Conservation (phyloP, 164 flowering plant species). For the Platanus orientalis region DNA sequence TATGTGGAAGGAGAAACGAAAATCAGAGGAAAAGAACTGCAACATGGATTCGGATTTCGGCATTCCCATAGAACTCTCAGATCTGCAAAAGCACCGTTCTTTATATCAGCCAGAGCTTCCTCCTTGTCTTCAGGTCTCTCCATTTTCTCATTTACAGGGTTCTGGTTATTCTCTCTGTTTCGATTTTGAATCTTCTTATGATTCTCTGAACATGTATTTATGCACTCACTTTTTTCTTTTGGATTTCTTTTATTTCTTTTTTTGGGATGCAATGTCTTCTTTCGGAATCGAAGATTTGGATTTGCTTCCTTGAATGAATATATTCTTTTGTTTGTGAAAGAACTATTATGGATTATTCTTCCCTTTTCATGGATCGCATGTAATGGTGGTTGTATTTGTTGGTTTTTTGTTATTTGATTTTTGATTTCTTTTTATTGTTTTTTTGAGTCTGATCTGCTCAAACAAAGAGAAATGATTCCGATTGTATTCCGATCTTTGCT, state of each 20-base stretch:
- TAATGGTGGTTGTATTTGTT: not conserved
- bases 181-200: too few relatives aligned
- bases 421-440: not conserved
- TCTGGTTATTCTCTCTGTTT: not conserved
- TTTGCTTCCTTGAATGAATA: not conserved
- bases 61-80: conserved; percentile 82
- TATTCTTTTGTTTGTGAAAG: too few relatives aligned
- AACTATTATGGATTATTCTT: not conserved
- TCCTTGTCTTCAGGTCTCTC: conserved; percentile 86
- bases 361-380: too few relatives aligned
- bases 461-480: not conserved
- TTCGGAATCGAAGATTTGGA: conserved; percentile 1
- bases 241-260: too few relatives aligned
- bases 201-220: too few relatives aligned
- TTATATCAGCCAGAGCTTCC: conserved; percentile 81
- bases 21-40: not conserved
- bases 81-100: conserved; percentile 74
- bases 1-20: not conserved
- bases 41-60: conserved; percentile 94
- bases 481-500: not conserved
- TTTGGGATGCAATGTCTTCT: too few relatives aligned
- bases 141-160: conserved; percentile 7
- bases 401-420: not conserved
- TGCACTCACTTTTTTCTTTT: too few relatives aligned
- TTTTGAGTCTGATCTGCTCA: not conserved